These are phyloP conservation scores for Paracamarosporium sp. DNA, from an alignment of 2,329 filamentous ascomycete species.

Conservation along the genomic window DNA sequence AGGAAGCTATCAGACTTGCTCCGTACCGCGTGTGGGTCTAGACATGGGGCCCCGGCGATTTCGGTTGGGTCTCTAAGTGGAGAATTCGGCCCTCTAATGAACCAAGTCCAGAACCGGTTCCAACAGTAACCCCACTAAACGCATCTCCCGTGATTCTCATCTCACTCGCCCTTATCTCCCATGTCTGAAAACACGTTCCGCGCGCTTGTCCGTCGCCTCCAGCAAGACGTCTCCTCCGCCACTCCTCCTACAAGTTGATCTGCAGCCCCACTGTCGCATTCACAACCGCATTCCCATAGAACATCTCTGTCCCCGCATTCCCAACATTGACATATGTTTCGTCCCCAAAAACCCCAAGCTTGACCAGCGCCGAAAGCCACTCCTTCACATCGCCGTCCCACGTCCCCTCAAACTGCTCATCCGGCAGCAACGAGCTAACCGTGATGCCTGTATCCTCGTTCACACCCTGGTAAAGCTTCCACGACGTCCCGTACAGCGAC, in stretches of 20 bases:
- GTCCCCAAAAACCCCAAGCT: conserved; percentile 45
- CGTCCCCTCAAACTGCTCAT: conserved; percentile 46
- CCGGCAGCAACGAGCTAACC: conserved; percentile 48
- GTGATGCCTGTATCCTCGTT: conserved; percentile 54
- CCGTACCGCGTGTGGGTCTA: too few relatives aligned
- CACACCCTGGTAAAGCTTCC: conserved; percentile 52
- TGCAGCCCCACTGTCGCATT: conserved; percentile 28
- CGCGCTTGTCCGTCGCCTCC: too few relatives aligned
- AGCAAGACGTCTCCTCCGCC: too few relatives aligned
- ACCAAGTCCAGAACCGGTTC: too few relatives aligned
- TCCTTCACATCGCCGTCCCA: conserved; percentile 52
- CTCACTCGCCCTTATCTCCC: too few relatives aligned
- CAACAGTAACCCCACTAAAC: too few relatives aligned
- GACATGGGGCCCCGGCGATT: too few relatives aligned
- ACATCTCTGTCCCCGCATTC: conserved; percentile 45
- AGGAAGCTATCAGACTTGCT: too few relatives aligned
- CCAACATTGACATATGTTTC: conserved; percentile 53
- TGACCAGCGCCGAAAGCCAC: conserved; percentile 49
- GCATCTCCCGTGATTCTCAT: too few relatives aligned
- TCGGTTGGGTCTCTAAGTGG: too few relatives aligned
- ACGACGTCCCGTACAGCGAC: conserved; percentile 32
- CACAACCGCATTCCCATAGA: conserved; percentile 28
- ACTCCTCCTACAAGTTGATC: conserved; percentile 18
- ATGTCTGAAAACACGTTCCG: too few relatives aligned
- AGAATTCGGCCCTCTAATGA: too few relatives aligned